Percentiles rank a stretch among this genome's conserved stretches.
phyloP scores from a whole-genome alignment of 2,329 filamentous ascomycete species.

The Beauveria sp. region DNA sequence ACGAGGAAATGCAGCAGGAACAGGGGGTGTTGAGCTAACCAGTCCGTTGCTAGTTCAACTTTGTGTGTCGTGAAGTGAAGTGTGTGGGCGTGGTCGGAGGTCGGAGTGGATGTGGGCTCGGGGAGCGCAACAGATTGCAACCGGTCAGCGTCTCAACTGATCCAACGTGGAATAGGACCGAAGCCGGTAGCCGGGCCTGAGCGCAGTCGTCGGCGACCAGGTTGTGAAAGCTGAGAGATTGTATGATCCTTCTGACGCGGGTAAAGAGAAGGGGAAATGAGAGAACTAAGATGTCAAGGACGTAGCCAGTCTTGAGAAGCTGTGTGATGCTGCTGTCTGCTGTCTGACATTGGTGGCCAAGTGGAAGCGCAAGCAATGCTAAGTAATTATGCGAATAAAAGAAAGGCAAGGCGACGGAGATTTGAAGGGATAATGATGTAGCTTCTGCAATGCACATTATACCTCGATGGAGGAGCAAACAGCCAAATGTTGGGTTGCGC shows the following conservation, averaged over 20 bases:
- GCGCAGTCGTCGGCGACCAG: background rate
- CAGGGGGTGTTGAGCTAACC: background rate
- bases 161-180: background rate
- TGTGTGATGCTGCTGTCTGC: background rate
- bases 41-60: slow-evolving; percentile 1
- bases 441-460: background rate
- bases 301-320: background rate
- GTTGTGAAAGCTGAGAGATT: background rate
- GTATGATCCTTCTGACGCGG: background rate
- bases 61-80: background rate
- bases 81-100: background rate
- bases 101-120: background rate
- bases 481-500: background rate
- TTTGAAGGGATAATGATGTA: background rate
- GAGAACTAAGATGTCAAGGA: background rate
- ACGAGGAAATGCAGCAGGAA: background rate
- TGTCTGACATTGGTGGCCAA: background rate
- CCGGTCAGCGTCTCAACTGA: background rate
- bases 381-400: background rate
- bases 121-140: background rate
- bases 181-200: background rate
- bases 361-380: background rate
- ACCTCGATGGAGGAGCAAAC: background rate
- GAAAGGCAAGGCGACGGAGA: background rate
- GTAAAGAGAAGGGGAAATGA: background rate